phyloP scores from a whole-genome alignment of 2,329 filamentous ascomycete species.

The Botrytis medusae region DNA sequence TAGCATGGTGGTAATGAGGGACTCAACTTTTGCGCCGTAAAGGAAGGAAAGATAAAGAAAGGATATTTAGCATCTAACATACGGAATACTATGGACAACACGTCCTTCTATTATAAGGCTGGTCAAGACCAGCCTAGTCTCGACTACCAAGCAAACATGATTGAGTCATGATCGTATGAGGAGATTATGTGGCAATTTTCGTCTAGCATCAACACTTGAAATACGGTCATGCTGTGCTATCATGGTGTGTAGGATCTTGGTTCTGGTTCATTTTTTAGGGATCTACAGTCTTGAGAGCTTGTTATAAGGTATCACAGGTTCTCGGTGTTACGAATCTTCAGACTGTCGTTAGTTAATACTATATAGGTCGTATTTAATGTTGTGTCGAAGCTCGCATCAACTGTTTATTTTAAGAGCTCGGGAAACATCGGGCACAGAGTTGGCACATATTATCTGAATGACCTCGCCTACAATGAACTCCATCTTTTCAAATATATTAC shows the following conservation, averaged over 20 bases:
- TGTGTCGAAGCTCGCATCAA: background rate
- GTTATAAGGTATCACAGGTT: background rate
- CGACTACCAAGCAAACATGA: background rate
- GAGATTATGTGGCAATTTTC: background rate
- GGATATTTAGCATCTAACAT: background rate
- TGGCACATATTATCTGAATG: background rate
- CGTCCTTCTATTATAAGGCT: background rate
- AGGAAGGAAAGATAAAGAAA: background rate
- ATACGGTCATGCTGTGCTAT: background rate
- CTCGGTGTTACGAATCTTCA: background rate
- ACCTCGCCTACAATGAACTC: background rate
- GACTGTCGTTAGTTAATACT: background rate
- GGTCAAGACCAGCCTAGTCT: too few relatives aligned
- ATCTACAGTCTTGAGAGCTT: background rate
- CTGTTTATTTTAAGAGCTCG: background rate
- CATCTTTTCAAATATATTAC: background rate
- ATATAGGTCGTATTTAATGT: background rate
- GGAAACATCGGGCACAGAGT: background rate
- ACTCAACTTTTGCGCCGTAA: background rate
- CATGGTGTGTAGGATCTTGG: background rate
- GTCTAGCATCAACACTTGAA: background rate
- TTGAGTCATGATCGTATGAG: background rate
- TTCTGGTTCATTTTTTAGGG: background rate
- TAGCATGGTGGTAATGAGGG: background rate
- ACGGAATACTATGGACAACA: background rate